Evolutionary conservation across 192 early-diverging fungal species (phyloP).

Genomic region (Backusella macrospora): DNA sequence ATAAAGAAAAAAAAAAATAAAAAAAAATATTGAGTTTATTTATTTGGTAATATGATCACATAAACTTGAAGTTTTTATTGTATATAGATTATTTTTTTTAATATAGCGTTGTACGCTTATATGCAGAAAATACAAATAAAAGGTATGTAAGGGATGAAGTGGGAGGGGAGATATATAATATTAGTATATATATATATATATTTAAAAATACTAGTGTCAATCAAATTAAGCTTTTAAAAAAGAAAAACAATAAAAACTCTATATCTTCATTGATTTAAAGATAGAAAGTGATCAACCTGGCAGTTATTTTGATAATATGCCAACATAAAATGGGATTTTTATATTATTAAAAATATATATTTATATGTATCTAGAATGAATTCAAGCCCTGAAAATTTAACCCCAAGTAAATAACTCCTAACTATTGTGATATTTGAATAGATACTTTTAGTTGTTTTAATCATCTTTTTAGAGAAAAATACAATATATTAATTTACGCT

Average conservation of each 20-base stretch:
- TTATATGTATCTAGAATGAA: background rate
- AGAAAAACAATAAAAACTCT: too few relatives aligned
- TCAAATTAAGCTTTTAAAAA: too few relatives aligned
- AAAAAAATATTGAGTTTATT: background rate
- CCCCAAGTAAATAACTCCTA: background rate
- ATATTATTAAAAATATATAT: background rate
- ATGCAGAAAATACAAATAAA: slow-evolving; percentile 6
- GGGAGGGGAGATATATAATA: background rate
- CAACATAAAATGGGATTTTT: background rate
- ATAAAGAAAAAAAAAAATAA: background rate
- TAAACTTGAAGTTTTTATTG: background rate
- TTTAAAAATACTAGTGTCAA: too few relatives aligned
- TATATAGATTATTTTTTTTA: background rate
- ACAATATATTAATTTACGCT: background rate
- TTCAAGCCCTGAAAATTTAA: background rate
- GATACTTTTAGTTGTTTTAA: background rate
- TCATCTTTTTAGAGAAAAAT: background rate
- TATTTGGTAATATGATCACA: slow-evolving; percentile 3
- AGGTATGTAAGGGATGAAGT: background rate
- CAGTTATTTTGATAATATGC: too few relatives aligned
- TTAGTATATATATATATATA: background rate
- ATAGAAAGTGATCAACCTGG: too few relatives aligned
- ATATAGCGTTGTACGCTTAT: background rate
- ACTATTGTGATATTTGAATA: background rate
- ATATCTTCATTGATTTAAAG: too few relatives aligned